Evolutionary conservation across 495 filamentous ascomycete genomes (phyloP).

Genomic region (Cryomyces minteri): DNA sequence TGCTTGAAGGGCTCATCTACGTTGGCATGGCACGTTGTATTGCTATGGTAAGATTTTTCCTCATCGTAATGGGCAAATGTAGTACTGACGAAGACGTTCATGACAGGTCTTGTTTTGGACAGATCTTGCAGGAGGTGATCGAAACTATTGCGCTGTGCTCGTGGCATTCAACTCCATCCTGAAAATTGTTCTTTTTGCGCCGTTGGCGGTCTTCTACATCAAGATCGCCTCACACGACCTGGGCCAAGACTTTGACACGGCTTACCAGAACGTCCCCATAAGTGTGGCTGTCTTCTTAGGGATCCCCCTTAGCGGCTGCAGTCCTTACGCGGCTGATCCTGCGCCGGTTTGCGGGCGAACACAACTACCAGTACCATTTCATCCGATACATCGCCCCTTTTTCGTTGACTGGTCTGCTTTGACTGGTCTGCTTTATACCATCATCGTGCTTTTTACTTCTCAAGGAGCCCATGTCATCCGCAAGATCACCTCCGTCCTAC

Average conservation of each 20-base stretch:
- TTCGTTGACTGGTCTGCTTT: slow-evolving; percentile 13
- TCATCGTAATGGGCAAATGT: not conserved
- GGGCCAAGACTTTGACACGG: slow-evolving; percentile 2
- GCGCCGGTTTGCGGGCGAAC: slow-evolving; percentile 11
- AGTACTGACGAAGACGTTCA: too few species aligned
- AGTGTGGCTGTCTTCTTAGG: slow-evolving; percentile 22
- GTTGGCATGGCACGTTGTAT: slow-evolving; percentile 23
- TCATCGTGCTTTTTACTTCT: slow-evolving; percentile 21
- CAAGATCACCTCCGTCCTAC: slow-evolving; percentile 20
- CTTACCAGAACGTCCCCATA: slow-evolving; percentile 14
- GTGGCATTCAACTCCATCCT: slow-evolving; percentile 22
- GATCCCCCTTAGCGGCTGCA: slow-evolving; percentile 19
- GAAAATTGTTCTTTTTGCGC: slow-evolving; percentile 22
- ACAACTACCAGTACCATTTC: slow-evolving; percentile 16
- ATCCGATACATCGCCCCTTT: slow-evolving; percentile 18
- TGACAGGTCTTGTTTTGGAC: slow-evolving; percentile 19
- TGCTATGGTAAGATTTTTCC: slow-evolving; percentile 14
- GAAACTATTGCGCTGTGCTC: slow-evolving; percentile 22
- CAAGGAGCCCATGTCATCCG: slow-evolving; percentile 18
- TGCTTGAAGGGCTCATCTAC: slow-evolving; percentile 21
- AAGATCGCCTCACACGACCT: slow-evolving; percentile 14
- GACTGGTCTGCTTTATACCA: slow-evolving; percentile 16
- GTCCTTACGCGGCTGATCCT: slow-evolving; percentile 16
- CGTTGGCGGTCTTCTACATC: slow-evolving; percentile 21
- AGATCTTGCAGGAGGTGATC: slow-evolving; percentile 19